Evolutionary conservation across 768 basidiomycete genomes (phyloP), one percentile per base, ranked within the genome.

Genomic region (Termitomyces sp.): DNA sequence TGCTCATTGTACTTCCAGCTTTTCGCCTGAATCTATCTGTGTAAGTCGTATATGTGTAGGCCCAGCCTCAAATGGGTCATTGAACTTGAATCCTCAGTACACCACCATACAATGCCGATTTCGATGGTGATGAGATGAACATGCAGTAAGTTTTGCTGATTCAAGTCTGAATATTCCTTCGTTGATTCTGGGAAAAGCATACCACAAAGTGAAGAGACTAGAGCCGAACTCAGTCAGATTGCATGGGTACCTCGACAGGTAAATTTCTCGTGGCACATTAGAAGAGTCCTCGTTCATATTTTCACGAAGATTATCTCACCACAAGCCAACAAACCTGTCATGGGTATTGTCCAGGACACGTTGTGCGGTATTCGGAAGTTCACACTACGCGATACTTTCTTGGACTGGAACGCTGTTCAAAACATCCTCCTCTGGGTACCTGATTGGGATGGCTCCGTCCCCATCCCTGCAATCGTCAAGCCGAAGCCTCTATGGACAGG

Each of bases 71-170:
- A 63, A 60, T 59, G 59, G 59, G 61, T 59, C 56, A 60, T 69
- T 69, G 72, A 71, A 72, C 54, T 62, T 55, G 54, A 50, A 62
- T 61, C 61, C 54, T 46, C 62, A 91, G 89, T 55, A 98, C 95
- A 12, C 93, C 96, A 37, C 97, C 97, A 0, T 98, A 99, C 76
- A 98, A 99, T 67, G 97, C 97, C 70, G 97, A 99, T 76, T 99
- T 98, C 75, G 97, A 98, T 68, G 97, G 97, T 64, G 97, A 98
- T 68, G 97, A 99, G 72, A 99, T 98, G 97, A 98, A 99, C 76
- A 92, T 98, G 90, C 97, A 98, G 94, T 96, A 83, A 49, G 92
- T 87, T n/a, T 55, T 33, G 1, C 27, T 50, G n/a, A 20, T 32
- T 33, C 20, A 42, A 10, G 33, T 16, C 2, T 13, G 50, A 26